A percentile compares a stretch with the other conserved stretches of the same genome.
These are phyloP conservation scores for Amesomyces nigricolor DNA, from an alignment of 2,329 filamentous ascomycete species.

Conservation along the genomic window DNA sequence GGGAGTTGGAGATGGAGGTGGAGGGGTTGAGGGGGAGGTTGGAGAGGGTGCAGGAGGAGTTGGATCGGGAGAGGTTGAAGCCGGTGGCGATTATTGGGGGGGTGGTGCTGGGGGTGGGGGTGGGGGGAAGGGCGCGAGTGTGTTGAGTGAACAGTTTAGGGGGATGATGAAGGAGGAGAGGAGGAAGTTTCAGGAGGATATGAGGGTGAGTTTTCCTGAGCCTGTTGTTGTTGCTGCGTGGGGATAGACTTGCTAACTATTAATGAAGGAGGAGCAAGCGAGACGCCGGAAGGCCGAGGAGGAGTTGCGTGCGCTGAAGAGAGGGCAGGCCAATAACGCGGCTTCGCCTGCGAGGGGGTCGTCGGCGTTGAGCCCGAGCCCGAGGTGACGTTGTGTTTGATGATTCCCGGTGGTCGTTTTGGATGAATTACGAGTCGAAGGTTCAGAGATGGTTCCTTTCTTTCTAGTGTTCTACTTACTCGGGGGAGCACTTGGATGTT, in stretches of 20 bases:
- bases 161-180: constrained; percentile 52
- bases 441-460: neutral
- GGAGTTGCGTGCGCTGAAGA: constrained; percentile 42
- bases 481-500: no score
- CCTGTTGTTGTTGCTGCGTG: neutral
- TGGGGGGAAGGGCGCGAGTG: constrained; percentile 41
- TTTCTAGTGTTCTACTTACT: neutral
- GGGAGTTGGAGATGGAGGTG: constrained; percentile 37
- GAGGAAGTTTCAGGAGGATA: constrained; percentile 51
- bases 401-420: neutral
- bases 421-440: constrained; percentile 1
- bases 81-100: constrained; percentile 25
- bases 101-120: constrained; percentile 30
- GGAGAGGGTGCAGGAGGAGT: constrained; percentile 45
- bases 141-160: constrained; percentile 53
- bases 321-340: constrained; percentile 21
- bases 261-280: constrained; percentile 44
- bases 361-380: constrained; percentile 28
- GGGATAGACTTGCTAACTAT: constrained; percentile 8
- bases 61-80: constrained; percentile 47
- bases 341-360: constrained; percentile 35
- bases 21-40: constrained; percentile 34
- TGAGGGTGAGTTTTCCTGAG: constrained; percentile 37
- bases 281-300: constrained; percentile 46
- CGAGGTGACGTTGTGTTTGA: neutral